phyloP scores from a whole-genome alignment of 176 grass and related monocot genomes.

The Paspalum notatum region DNA sequence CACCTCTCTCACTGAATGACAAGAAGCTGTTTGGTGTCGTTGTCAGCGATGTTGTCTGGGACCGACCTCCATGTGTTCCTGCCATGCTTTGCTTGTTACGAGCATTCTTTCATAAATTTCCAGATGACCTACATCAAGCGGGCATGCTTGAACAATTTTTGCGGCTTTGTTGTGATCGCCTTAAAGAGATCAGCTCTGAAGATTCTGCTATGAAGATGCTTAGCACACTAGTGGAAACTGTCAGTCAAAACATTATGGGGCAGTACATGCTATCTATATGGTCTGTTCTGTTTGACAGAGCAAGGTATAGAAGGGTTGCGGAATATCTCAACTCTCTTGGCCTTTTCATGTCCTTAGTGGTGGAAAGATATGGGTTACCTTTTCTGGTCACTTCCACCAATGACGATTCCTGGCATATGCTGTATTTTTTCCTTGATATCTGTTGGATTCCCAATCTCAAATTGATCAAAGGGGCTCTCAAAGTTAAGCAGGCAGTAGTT shows the following conservation, averaged over 20 bases:
- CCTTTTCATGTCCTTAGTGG: conserved; percentile 81
- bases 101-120: conserved; percentile 77
- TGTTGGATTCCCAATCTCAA: conserved; percentile 80
- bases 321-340: conserved; percentile 82
- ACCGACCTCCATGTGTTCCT: conserved; percentile 69
- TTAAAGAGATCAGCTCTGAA: conserved; percentile 59
- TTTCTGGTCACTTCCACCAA: conserved; percentile 67
- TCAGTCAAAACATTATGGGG: conserved; percentile 65
- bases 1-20: conserved; percentile 71
- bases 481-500: conserved; percentile 75
- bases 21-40: conserved; percentile 79
- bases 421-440: no score
- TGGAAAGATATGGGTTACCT: conserved; percentile 63
- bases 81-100: conserved; percentile 72
- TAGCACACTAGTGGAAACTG: conserved; percentile 81
- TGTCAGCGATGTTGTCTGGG: conserved; percentile 71
- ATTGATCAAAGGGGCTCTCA: conserved; percentile 69
- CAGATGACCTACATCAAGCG: conserved; percentile 81
- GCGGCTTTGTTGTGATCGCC: conserved; percentile 54
- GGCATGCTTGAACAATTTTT: conserved; percentile 65
- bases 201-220: conserved; percentile 85
- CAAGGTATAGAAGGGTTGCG: conserved; percentile 38
- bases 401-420: background rate
- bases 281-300: conserved; percentile 67
- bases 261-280: conserved; percentile 66